Percentiles rank a stretch among this genome's conserved stretches.
Evolutionary conservation across 305 asterid genomes (phyloP).

Genomic region (Solanum hybrid): DNA sequence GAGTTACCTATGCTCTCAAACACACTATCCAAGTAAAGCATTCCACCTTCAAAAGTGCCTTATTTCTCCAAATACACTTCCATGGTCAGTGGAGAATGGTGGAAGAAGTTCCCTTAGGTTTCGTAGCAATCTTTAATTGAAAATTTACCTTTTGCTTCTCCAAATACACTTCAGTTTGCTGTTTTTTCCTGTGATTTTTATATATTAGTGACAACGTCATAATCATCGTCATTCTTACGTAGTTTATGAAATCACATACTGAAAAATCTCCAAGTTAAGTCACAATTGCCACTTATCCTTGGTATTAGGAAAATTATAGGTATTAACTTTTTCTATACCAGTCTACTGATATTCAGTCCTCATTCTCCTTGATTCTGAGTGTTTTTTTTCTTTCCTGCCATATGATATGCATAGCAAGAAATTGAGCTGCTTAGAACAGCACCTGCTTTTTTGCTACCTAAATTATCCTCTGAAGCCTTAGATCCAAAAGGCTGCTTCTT

Average conservation of each 20-base stretch:
- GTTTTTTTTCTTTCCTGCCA: background rate
- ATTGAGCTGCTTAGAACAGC: background rate
- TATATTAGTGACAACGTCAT: background rate
- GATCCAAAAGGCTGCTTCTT: background rate
- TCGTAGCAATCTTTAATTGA: background rate
- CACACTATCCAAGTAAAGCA: background rate
- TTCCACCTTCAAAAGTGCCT: background rate
- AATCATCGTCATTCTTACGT: background rate
- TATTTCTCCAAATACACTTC: background rate
- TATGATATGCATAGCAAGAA: background rate
- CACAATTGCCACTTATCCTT: background rate
- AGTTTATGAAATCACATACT: background rate
- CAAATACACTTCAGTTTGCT: background rate
- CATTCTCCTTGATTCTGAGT: background rate
- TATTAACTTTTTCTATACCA: background rate
- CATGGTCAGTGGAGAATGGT: background rate
- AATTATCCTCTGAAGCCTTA: background rate
- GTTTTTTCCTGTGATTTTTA: background rate
- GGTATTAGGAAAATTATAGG: background rate
- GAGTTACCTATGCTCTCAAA: background rate
- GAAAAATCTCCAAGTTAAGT: background rate
- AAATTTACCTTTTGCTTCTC: background rate
- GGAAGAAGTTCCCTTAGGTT: background rate
- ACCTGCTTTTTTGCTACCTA: background rate
- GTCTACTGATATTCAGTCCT: background rate